Evolutionary conservation across 2,329 filamentous ascomycete genomes (phyloP), one percentile per base, ranked within the genome.

Genomic region (Ascochyta rabiei): DNA sequence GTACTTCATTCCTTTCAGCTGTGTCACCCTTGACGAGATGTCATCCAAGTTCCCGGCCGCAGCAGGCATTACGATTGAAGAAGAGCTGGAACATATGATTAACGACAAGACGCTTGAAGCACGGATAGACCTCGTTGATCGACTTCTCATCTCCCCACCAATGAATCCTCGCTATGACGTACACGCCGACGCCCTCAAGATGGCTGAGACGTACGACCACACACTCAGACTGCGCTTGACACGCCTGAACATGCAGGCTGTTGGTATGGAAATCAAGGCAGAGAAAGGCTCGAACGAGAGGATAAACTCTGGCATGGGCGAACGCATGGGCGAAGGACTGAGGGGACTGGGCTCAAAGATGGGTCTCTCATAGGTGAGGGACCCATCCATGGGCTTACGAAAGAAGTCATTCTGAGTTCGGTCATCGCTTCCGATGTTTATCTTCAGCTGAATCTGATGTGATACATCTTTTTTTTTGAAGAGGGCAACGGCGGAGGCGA

Each of bases 1-100:
- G 70, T 98, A 97, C 76, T 89, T 96, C 66, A 83, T 91, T 21
- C 93, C 95, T 0, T 99, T 96, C 75, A 96, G 89, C 37, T 88
- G 88, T 62, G 91, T 97, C 57, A 93, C 89, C 0, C 80, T 98
- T 4, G 83, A 88, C 18, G 91, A 86, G 57, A 85, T 99, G 80
- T 86, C 89, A 8, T 80, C 83, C 31, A 88, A 90, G 2, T 98
- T 99, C 74, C 86, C 81, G 2, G 79, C 84, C 0, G 84, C 83
- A 4, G 69, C 64, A 15, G 63, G 59, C 37, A 35, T 56, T 2
- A 63, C 62, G 38, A 86, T 93, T 41, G 87, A 92, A 66, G 78
- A 81, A 21, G 95, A 99, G 75, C 80, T 98, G 28, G 83, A 89
- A 24, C 73, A 75, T 0, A 89, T 98, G 85, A 97, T 99, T 65